These are phyloP conservation scores for Ogataea paradorogensis DNA, from an alignment of 805 yeast genomes.

Conservation along the genomic window DNA sequence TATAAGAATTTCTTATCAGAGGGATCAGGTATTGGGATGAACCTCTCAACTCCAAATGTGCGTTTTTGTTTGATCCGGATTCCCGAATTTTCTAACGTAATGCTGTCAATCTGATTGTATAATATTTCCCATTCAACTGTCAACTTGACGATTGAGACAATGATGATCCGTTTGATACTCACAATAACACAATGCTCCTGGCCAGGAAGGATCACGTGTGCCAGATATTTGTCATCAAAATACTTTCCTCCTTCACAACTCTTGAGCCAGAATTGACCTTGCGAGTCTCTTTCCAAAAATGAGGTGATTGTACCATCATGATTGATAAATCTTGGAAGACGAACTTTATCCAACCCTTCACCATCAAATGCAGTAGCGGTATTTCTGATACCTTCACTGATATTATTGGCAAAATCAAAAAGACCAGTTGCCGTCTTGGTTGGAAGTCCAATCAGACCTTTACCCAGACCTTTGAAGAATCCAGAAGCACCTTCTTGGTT, in stretches of 20 bases:
- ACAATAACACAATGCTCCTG: constrained; percentile 75
- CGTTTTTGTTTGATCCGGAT: constrained; percentile 58
- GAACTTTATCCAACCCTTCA: constrained; percentile 70
- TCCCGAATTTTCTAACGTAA: constrained; percentile 78
- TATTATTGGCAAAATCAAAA: constrained; percentile 86
- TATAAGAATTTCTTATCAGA: constrained; percentile 64
- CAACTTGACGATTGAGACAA: constrained; percentile 61
- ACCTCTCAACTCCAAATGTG: constrained; percentile 40
- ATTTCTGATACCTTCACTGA: constrained; percentile 90
- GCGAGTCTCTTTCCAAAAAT: constrained; percentile 77
- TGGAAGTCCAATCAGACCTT: constrained; percentile 92
- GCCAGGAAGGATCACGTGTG: constrained; percentile 82
- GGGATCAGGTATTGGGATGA: constrained; percentile 75
- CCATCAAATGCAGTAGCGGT: constrained; percentile 88
- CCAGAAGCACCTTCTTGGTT: constrained; percentile 87
- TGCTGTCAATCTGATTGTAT: constrained; percentile 63
- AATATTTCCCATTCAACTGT: constrained; percentile 68
- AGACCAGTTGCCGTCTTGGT: constrained; percentile 96
- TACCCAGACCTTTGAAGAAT: constrained; percentile 89
- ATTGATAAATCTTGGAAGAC: constrained; percentile 77
- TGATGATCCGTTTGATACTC: constrained; percentile 65
- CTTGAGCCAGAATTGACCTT: constrained; percentile 92
- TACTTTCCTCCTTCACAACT: constrained; percentile 76
- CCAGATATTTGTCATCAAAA: constrained; percentile 71
- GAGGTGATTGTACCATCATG: constrained; percentile 72